phyloP scores from a whole-genome alignment of 208 protist genomes.

The Leishmania tropica region DNA sequence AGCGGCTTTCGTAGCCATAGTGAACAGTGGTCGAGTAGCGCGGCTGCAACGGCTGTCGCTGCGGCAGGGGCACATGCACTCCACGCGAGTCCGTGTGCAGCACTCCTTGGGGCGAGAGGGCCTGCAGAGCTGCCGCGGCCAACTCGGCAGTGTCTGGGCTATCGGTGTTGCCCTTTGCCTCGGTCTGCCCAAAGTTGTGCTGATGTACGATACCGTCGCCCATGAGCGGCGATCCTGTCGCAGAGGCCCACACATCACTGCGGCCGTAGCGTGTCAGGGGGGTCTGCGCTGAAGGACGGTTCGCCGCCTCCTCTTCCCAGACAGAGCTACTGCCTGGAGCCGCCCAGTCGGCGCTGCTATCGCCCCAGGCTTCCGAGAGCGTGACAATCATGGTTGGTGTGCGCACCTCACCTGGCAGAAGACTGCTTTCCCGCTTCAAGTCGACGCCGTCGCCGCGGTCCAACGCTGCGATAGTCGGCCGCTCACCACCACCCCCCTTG shows the following conservation, averaged over 20 bases:
- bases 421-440: slow-evolving; percentile 39
- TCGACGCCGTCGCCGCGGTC: slow-evolving; percentile 11
- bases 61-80: background rate
- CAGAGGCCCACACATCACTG: slow-evolving; percentile 41
- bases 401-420: slow-evolving; percentile 62
- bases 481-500: background rate
- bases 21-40: background rate
- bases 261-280: slow-evolving; percentile 44
- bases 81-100: background rate
- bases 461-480: slow-evolving; percentile 19
- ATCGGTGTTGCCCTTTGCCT: background rate
- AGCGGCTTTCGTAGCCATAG: slow-evolving; percentile 13
- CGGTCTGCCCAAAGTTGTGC: background rate
- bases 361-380: slow-evolving; percentile 31
- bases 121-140: slow-evolving; percentile 30
- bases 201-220: slow-evolving; percentile 16
- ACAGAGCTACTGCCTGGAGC: slow-evolving; percentile 52
- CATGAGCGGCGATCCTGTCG: slow-evolving; percentile 24
- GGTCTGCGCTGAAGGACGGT: slow-evolving; percentile 27
- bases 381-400: slow-evolving; percentile 48
- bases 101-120: slow-evolving; percentile 1
- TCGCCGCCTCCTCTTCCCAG: slow-evolving; percentile 45
- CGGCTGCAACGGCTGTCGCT: background rate
- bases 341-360: slow-evolving; percentile 51
- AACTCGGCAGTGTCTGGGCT: slow-evolving; percentile 17